These are phyloP conservation scores for Xylariaceae sp. DNA, from an alignment of 2,329 filamentous ascomycete species.

Conservation along the genomic window DNA sequence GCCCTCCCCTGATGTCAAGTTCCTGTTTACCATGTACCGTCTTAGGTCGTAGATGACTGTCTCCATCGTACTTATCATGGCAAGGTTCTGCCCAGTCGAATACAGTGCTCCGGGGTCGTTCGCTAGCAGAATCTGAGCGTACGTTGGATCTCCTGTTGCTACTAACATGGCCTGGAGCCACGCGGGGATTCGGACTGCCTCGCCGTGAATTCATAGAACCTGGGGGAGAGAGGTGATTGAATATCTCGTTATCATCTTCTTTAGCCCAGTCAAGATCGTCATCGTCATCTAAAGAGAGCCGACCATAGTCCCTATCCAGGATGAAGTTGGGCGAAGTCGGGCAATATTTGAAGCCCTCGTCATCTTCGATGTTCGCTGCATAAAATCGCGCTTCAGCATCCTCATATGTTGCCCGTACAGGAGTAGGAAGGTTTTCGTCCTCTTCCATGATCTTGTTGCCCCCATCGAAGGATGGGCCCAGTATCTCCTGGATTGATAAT, in stretches of 20 bases:
- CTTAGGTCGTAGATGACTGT: slow-evolving; percentile 66
- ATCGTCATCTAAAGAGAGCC: slow-evolving; percentile 62
- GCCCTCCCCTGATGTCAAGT: slow-evolving; percentile 69
- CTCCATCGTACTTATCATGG: slow-evolving; percentile 62
- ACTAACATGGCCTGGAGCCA: slow-evolving; percentile 57
- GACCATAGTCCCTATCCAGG: slow-evolving; percentile 47
- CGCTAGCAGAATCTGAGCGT: slow-evolving; percentile 39
- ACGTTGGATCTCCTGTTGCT: slow-evolving; percentile 47
- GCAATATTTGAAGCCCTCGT: slow-evolving; percentile 28
- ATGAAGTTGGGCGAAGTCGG: slow-evolving; percentile 38
- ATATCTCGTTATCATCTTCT: slow-evolving; percentile 56
- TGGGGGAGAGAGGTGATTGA: slow-evolving; percentile 62
- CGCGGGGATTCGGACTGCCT: slow-evolving; percentile 56
- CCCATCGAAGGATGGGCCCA: slow-evolving; percentile 57
- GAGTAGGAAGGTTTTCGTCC: slow-evolving; percentile 59
- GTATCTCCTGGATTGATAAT: slow-evolving; percentile 61
- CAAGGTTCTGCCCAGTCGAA: slow-evolving; percentile 78
- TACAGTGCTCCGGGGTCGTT: slow-evolving; percentile 67
- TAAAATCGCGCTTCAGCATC: slow-evolving; percentile 33
- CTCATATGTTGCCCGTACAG: slow-evolving; percentile 45
- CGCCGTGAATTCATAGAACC: slow-evolving; percentile 56
- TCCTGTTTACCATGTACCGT: slow-evolving; percentile 79
- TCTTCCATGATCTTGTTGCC: slow-evolving; percentile 64
- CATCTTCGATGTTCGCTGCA: slow-evolving; percentile 24
- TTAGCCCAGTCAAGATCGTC: slow-evolving; percentile 67